Evolutionary conservation across 352 stramenopile species (phyloP).

Genomic region (Phytophthora ohioensis): DNA sequence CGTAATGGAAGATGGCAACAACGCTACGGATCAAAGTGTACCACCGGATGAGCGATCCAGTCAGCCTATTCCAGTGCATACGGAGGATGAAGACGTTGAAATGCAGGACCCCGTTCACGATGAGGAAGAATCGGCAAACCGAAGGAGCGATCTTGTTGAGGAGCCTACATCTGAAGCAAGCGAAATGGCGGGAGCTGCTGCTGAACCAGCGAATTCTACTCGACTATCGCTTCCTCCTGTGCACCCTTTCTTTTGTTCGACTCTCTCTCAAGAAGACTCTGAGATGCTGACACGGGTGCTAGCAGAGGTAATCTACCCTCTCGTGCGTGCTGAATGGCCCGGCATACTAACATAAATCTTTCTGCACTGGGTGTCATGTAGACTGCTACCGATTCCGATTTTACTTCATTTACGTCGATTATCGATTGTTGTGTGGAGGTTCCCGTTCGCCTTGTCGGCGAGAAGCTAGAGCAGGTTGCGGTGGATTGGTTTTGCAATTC

Average conservation of each 20-base stretch:
- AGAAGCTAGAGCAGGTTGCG: conserved; percentile 57
- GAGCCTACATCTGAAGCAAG: conserved; percentile 4
- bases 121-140: conserved; percentile 3
- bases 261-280: conserved; percentile 27
- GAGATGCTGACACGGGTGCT: conserved; percentile 31
- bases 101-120: conserved; percentile 11
- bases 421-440: conserved; percentile 48
- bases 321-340: background rate
- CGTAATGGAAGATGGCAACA: conserved; percentile 20
- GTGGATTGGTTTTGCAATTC: conserved; percentile 54
- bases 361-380: conserved; percentile 1
- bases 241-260: conserved; percentile 43
- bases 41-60: background rate
- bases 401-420: conserved; percentile 58
- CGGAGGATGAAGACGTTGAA: conserved; percentile 20
- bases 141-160: conserved; percentile 5
- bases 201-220: conserved; percentile 1
- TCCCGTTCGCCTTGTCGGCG: conserved; percentile 48
- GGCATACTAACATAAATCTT: conserved; percentile 3
- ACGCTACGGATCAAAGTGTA: background rate
- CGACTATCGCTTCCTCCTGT: conserved; percentile 37
- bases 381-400: conserved; percentile 24
- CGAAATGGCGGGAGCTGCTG: background rate
- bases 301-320: conserved; percentile 24
- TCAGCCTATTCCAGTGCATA: background rate